These are phyloP conservation scores for Leishmania mexicana DNA, from an alignment of 208 protist species.

Conservation along the genomic window DNA sequence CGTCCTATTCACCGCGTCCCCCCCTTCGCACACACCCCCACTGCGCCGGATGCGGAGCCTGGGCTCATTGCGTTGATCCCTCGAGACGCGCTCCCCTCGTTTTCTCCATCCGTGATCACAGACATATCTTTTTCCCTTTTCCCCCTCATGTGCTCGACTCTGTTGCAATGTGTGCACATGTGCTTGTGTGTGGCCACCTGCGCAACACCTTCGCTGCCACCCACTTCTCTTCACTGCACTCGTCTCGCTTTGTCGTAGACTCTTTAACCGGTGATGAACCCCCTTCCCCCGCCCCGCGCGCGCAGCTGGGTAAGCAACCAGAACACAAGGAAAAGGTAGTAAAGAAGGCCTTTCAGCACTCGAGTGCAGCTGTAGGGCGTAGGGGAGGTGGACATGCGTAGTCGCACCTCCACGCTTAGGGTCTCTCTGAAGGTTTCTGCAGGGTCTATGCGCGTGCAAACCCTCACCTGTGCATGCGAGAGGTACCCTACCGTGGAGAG, in stretches of 20 bases:
- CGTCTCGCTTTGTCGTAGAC: neutral
- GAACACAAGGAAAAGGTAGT: neutral
- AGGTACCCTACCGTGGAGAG: neutral
- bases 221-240: neutral
- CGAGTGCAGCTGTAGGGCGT: neutral
- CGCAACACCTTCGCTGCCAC: neutral
- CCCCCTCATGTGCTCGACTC: neutral
- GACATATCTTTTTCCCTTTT: neutral
- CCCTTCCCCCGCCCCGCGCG: neutral
- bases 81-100: neutral
- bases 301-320: neutral
- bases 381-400: neutral
- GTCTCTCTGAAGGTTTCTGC: neutral
- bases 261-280: neutral
- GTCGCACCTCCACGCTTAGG: neutral
- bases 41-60: neutral
- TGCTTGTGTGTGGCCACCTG: neutral
- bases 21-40: neutral
- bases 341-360: neutral
- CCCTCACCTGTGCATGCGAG: neutral
- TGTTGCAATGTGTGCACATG: neutral
- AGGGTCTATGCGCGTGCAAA: too few relatives aligned
- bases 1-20: neutral
- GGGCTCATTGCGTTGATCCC: neutral
- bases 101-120: neutral